Base-by-base conservation (phyloP, 2,329 filamentous ascomycete species). In the Byssochlamys sp. region DNA sequence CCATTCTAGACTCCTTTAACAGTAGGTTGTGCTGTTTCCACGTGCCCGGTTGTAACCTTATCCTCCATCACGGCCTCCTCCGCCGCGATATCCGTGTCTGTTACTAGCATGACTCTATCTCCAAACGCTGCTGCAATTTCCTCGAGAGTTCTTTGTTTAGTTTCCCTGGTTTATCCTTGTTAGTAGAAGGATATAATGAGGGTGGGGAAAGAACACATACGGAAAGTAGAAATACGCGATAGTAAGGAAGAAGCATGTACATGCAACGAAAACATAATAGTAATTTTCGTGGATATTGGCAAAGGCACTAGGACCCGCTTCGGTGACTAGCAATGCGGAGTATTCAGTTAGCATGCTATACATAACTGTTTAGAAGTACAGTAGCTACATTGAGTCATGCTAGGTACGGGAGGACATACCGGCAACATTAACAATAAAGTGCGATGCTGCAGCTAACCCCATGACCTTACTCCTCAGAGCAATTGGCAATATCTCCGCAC, bases 241-340 rank as follows among this genome's bases (percentile, higher is more conserved):
- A 1, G 75, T 67, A 0, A 82, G 64, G 68, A 82, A 84, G 68
- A 82, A 77, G 0, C 70, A 27, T 1, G 78, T 77, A 62, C 80
- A 83, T 4, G 63, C 77, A 1, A 83, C 80, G 59, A 84, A 84
- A 19, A 84, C 81, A 59, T 83, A 84, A 66, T 84, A 84, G 66
- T 83, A 84, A 61, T 83, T 84, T 62, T 84, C 77, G n/a, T 74
- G 65, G 55, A 84, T 84, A 50, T 75, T 81, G 12, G 78, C 78
- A 62, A 84, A 83, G 0, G 81, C 81, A 55, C 74, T 81, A 0
- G 81, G 81, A 0, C 80, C 81, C 5, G 79, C 79, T 65, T 81
- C 78, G 55, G 79, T 81, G 62, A 81, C 73, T 70, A 19, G 54
- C 29, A 50, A 5, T 19, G 9, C 35, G 51, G 11, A 45, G 14